Evolutionary conservation across 2,329 filamentous ascomycete genomes (phyloP).

Genomic region (Diaporthe citrichinensis): DNA sequence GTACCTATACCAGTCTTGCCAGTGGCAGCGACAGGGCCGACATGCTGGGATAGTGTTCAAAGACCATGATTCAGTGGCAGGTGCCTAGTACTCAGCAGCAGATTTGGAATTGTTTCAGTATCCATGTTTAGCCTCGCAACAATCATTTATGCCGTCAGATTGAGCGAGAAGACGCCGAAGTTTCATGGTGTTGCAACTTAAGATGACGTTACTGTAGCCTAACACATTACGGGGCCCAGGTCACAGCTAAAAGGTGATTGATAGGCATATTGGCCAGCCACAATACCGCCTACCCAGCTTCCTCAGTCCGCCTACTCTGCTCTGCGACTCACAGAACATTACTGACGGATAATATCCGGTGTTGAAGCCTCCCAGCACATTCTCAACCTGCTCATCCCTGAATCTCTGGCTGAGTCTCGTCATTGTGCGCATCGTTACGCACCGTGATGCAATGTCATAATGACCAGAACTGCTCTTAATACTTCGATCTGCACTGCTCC

Average conservation of each 20-base stretch:
- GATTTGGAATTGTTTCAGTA: background rate
- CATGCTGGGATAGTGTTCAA: background rate
- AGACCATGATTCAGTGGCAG: background rate
- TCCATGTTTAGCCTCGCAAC: background rate
- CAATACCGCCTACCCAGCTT: no score
- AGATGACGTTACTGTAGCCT: background rate
- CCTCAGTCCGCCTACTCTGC: no score
- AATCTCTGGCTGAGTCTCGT: no score
- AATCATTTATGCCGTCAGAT: background rate
- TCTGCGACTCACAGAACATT: background rate
- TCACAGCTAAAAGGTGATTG: no score
- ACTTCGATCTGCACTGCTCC: no score
- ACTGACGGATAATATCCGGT: background rate
- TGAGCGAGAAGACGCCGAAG: slow-evolving; percentile 3
- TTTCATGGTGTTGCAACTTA: background rate
- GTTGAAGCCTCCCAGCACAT: background rate
- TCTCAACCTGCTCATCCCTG: no score
- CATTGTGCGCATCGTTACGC: no score
- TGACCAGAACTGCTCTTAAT: background rate
- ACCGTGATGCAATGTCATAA: background rate
- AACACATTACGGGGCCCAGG: no score
- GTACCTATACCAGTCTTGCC: background rate
- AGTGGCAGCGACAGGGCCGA: background rate
- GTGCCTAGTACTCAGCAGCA: background rate
- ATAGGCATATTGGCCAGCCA: no score